These are phyloP conservation scores for Microbotryomycetes sp. DNA, from an alignment of 1,284 basidiomycete genomes.

Conservation along the genomic window DNA sequence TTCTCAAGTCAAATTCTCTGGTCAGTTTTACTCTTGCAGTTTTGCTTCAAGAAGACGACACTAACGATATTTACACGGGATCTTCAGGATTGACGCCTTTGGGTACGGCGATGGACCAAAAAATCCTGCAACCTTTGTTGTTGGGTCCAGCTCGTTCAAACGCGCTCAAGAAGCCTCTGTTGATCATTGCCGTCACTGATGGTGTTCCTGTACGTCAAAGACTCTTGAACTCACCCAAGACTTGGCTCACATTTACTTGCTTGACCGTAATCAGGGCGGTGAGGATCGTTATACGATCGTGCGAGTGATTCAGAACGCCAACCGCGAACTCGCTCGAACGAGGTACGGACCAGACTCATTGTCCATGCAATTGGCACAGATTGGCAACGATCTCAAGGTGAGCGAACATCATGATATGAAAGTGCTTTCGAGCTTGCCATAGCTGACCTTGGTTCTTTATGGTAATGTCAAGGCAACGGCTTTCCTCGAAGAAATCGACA, in stretches of 20 bases:
- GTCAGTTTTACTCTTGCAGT: too few species aligned
- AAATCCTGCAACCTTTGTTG: conserved; percentile 47
- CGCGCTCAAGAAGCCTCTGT: conserved; percentile 46
- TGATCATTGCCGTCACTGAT: conserved; percentile 42
- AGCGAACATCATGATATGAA: too few species aligned
- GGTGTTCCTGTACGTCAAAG: conserved; percentile 26
- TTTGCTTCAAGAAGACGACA: too few species aligned
- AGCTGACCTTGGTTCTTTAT: conserved; percentile 10
- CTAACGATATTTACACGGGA: too few species aligned
- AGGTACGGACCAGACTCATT: conserved; percentile 44
- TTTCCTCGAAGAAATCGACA: not conserved
- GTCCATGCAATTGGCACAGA: conserved; percentile 45
- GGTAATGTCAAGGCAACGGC: conserved; percentile 44
- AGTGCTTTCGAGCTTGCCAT: not conserved
- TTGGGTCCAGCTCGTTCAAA: conserved; percentile 43
- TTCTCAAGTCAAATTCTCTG: conserved; percentile 46
- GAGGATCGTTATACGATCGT: conserved; percentile 43
- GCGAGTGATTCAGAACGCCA: conserved; percentile 44
- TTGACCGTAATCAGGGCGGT: conserved; percentile 39
- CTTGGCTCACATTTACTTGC: not conserved
- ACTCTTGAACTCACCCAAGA: not conserved
- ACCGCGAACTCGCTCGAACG: conserved; percentile 41
- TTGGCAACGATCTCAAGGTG: conserved; percentile 43
- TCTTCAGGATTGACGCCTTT: conserved; percentile 17
- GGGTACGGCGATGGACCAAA: conserved; percentile 45